Percentiles rank a stretch among this genome's conserved stretches.
Evolutionary conservation across 2,329 filamentous ascomycete species (phyloP).

Genomic region (Monosporascus sp.): DNA sequence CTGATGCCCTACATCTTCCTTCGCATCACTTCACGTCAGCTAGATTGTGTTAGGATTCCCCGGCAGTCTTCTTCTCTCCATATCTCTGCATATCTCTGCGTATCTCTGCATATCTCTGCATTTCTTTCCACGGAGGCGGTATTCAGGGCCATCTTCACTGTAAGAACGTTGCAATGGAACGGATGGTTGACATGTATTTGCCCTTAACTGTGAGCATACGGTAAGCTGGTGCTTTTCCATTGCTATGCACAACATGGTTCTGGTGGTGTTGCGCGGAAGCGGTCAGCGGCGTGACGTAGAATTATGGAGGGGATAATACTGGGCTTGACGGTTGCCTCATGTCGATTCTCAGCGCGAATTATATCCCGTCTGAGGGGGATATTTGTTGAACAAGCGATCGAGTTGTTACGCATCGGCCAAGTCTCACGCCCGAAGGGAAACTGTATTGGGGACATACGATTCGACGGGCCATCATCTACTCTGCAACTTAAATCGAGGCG

Average conservation of each 20-base stretch:
- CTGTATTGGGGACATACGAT: not conserved
- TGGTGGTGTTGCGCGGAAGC: not conserved
- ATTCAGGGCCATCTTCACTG: not conserved
- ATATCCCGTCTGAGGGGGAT: not conserved
- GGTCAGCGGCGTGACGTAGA: not conserved
- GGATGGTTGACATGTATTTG: not conserved
- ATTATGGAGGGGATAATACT: not conserved
- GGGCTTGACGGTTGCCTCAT: not conserved
- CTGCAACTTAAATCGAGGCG: not conserved
- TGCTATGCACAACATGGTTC: not conserved
- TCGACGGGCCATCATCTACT: no score
- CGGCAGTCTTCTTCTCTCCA: not conserved
- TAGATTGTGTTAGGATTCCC: slow-evolving; percentile 2
- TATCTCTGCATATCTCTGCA: slow-evolving; percentile 1
- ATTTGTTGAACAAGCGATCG: not conserved
- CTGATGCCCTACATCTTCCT: slow-evolving; percentile 39
- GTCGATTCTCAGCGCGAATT: not conserved
- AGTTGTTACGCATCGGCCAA: not conserved
- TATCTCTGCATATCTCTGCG: not conserved
- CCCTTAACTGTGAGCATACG: not conserved
- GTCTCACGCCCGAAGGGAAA: not conserved
- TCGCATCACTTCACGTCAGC: slow-evolving; percentile 26
- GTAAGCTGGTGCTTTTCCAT: not conserved
- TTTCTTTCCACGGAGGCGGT: not conserved
- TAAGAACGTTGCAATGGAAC: not conserved